These are phyloP conservation scores for Geranium brycei DNA, from an alignment of 345 rosid species.

Conservation along the genomic window DNA sequence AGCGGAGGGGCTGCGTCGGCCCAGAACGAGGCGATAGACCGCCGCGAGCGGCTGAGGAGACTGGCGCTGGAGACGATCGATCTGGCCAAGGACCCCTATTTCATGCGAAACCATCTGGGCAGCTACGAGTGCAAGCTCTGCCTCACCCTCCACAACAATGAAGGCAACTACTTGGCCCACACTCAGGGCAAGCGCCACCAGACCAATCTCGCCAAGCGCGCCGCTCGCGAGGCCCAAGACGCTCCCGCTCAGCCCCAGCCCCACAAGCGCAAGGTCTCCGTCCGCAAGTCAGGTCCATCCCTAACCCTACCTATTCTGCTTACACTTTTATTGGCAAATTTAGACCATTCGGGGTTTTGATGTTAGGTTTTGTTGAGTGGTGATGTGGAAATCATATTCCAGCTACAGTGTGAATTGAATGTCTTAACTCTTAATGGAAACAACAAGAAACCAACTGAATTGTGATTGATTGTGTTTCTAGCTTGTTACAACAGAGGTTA, in stretches of 20 bases:
- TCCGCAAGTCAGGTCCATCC: conserved; percentile 55
- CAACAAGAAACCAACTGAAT: too few species aligned
- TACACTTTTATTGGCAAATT: not conserved
- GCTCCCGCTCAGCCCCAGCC: conserved; percentile 92
- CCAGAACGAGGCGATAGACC: conserved; percentile 91
- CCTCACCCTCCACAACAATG: conserved; percentile 92
- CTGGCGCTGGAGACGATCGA: conserved; percentile 94
- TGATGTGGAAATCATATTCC: not conserved
- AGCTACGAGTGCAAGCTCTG: conserved; percentile 98
- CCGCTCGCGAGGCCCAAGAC: conserved; percentile 91
- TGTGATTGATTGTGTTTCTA: too few species aligned
- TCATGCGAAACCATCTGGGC: conserved; percentile 98
- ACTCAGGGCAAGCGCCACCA: conserved; percentile 97
- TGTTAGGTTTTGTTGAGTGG: not conserved
- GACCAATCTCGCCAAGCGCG: conserved; percentile 93
- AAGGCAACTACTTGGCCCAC: conserved; percentile 98
- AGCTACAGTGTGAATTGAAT: too few species aligned
- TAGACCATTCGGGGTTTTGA: not conserved
- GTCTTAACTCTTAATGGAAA: too few species aligned
- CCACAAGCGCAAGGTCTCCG: conserved; percentile 71
- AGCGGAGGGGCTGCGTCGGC: conserved; percentile 97
- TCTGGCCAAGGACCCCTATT: conserved; percentile 93
- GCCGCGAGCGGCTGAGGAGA: conserved; percentile 96
- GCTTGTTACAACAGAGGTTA: too few species aligned
- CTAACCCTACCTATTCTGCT: not conserved